Evolutionary conservation across 495 filamentous ascomycete genomes (phyloP).

Genomic region (Jackrogersella minutella): DNA sequence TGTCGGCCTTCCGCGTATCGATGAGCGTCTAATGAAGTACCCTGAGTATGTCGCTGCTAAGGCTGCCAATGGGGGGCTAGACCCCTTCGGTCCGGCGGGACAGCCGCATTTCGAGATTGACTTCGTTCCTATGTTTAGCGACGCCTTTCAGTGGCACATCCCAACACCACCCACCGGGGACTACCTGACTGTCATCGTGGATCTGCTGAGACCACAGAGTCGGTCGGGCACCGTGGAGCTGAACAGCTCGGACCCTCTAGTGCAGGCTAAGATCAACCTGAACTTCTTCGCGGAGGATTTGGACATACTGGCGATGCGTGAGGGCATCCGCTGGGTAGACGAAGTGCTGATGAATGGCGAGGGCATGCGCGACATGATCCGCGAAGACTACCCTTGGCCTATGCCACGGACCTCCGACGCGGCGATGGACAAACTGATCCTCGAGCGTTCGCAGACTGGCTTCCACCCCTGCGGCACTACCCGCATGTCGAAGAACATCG

Average conservation of each 20-base stretch:
- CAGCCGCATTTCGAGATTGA: conserved; percentile 74
- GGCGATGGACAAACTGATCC: conserved; percentile 64
- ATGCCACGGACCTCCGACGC: conserved; percentile 65
- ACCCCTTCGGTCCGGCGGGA: conserved; percentile 65
- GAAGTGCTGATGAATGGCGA: conserved; percentile 64
- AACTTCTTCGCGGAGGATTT: conserved; percentile 66
- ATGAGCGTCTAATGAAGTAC: conserved; percentile 57
- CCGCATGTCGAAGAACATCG: conserved; percentile 60
- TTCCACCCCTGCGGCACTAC: conserved; percentile 67
- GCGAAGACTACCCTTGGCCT: conserved; percentile 64
- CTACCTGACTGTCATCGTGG: conserved; percentile 66
- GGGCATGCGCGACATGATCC: conserved; percentile 65
- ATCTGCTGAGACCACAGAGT: conserved; percentile 65
- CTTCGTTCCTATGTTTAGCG: conserved; percentile 67
- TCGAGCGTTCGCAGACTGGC: conserved; percentile 66
- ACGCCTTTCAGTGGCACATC: conserved; percentile 72
- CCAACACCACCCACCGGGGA: conserved; percentile 58
- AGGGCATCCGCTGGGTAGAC: conserved; percentile 63
- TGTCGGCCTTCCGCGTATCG: conserved; percentile 65
- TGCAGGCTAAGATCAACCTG: conserved; percentile 66
- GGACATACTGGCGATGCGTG: conserved; percentile 65
- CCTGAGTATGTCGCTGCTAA: conserved; percentile 60
- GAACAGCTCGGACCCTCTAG: conserved; percentile 58
- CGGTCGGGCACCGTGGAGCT: conserved; percentile 60
- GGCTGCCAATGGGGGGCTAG: conserved; percentile 58